phyloP scores from a whole-genome alignment of 1,284 basidiomycete genomes.

The Pascua guehoae region DNA sequence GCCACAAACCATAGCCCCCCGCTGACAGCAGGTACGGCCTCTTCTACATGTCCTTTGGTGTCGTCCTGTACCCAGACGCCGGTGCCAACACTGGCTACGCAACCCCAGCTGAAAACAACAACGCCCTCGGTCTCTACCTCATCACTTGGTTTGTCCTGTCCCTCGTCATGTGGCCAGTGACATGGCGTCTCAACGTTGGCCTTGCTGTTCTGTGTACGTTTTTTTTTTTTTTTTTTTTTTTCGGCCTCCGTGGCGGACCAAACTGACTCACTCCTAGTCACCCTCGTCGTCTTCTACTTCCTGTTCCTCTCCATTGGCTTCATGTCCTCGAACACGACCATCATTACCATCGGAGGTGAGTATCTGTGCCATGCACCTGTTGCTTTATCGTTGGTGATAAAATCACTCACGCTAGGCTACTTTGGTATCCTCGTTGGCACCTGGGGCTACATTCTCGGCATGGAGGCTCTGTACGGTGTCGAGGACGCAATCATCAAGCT shows the following conservation, averaged over 20 bases:
- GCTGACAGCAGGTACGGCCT: slow-evolving; percentile 11
- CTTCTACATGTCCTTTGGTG: slow-evolving; percentile 16
- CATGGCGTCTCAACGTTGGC: slow-evolving; percentile 13
- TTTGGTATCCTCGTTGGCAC: slow-evolving; percentile 15
- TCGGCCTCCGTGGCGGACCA: background rate
- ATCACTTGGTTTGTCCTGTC: slow-evolving; percentile 12
- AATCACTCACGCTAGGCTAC: slow-evolving; percentile 1
- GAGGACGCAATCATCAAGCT: slow-evolving; percentile 17
- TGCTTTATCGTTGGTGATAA: too few species aligned
- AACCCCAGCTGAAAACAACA: slow-evolving; percentile 11
- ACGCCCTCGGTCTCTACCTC: slow-evolving; percentile 14
- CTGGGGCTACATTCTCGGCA: slow-evolving; percentile 16
- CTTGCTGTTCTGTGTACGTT: slow-evolving; percentile 11
- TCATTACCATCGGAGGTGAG: slow-evolving; percentile 7
- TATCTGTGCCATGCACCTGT: background rate
- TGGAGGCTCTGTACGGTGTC: slow-evolving; percentile 10
- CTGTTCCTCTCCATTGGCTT: slow-evolving; percentile 18
- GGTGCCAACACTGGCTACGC: slow-evolving; percentile 8
- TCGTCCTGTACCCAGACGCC: slow-evolving; percentile 13
- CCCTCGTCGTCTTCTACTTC: slow-evolving; percentile 16
- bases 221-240: background rate
- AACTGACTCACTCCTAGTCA: background rate
- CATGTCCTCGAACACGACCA: slow-evolving; percentile 5
- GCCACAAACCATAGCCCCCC: background rate
- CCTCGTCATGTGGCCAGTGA: slow-evolving; percentile 13